Percentiles rank a stretch among this genome's conserved stretches.
Conservation (phyloP, 495 filamentous ascomycete species). For the Penicillium nucicola region DNA sequence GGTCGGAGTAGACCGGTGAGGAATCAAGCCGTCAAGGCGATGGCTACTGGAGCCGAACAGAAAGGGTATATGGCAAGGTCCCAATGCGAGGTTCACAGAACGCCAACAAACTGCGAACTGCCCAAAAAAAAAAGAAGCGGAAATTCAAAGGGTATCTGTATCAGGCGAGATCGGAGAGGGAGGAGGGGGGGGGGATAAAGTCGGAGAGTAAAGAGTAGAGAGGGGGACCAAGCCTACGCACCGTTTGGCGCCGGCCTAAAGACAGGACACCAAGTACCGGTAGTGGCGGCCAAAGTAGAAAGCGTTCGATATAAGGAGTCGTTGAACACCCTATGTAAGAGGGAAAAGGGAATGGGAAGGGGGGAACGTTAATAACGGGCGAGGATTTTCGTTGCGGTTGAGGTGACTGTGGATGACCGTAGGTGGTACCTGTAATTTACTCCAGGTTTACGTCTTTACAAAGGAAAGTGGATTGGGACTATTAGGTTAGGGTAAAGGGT, state of each 20-base stretch:
- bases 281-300: slow-evolving; percentile 51
- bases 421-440: slow-evolving; percentile 2
- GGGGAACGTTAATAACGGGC: slow-evolving; percentile 22
- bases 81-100: slow-evolving; percentile 42
- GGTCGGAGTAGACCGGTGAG: slow-evolving; percentile 23
- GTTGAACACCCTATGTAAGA: slow-evolving; percentile 26
- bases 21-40: slow-evolving; percentile 46
- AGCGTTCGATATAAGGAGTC: slow-evolving; percentile 37
- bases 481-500: background rate
- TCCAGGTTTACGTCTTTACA: background rate
- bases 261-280: slow-evolving; percentile 56
- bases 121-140: slow-evolving; percentile 18
- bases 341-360: slow-evolving; percentile 14
- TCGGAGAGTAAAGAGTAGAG: slow-evolving; percentile 22
- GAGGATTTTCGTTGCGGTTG: slow-evolving; percentile 25
- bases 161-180: slow-evolving; percentile 5
- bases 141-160: slow-evolving; percentile 23
- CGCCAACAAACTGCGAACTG: slow-evolving; percentile 30
- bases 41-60: slow-evolving; percentile 33
- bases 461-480: too few species aligned
- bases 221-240: slow-evolving; percentile 52
- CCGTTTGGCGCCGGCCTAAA: slow-evolving; percentile 55
- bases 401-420: slow-evolving; percentile 14
- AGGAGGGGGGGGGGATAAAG: background rate
- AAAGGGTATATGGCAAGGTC: slow-evolving; percentile 42